Base-by-base conservation (phyloP, 78 protist species). In the Dictyostelium capitatum region DNA sequence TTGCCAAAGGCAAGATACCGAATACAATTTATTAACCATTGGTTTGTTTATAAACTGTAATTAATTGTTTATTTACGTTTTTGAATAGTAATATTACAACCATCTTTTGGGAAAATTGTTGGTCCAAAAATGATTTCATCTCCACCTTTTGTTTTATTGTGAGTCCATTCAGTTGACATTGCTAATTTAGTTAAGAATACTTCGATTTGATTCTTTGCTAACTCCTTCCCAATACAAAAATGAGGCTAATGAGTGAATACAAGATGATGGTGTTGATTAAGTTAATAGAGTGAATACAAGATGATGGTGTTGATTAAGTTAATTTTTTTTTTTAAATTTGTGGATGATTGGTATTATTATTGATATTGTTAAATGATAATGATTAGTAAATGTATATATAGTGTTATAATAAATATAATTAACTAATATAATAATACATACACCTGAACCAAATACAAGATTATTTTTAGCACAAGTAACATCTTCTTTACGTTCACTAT, bases 21-120 rank as follows among this genome's bases (percentile, higher is more conserved):
- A n/a, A n/a, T n/a, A n/a, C n/a, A n/a, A n/a, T n/a, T n/a, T n/a
- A n/a, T n/a, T n/a, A n/a, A n/a, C n/a, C n/a, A n/a, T n/a, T n/a
- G n/a, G n/a, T n/a, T n/a, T n/a, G n/a, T n/a, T n/a, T n/a, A n/a
- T n/a, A n/a, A n/a, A n/a, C n/a, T n/a, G n/a, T n/a, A n/a, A n/a
- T n/a, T n/a, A n/a, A n/a, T n/a, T n/a, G n/a, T 20, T 59, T 59
- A n/a, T 23, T 59, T 59, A 59, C 32, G 32, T 23, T 25, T 30
- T 23, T 59, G 9, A 59, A 59, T 59, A 59, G 69, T 59, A 59
- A 59, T 59, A 54, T 67, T 73, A 53, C 91, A 83, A 75, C 83
- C 92, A 83, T 93, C 96, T 78, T 85, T 79, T 62, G 96, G 96
- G 90, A 75, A 85, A n/a, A 94, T 85, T 56, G 96, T 85, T 80